phyloP scores from a whole-genome alignment of 495 filamentous ascomycete genomes.

The Aspergillus indologenus region DNA sequence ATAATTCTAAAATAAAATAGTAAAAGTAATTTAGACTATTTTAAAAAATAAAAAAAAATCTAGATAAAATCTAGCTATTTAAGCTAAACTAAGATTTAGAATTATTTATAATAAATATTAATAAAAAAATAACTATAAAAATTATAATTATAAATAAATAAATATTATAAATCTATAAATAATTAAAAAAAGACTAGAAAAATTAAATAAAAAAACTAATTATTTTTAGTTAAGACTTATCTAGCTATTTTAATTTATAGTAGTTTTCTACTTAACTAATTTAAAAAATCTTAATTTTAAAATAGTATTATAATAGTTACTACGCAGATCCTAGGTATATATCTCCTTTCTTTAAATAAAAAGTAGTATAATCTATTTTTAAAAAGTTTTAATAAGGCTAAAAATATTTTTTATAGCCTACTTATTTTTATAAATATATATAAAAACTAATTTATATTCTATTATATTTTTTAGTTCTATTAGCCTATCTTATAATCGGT shows the following conservation, averaged over 20 bases:
- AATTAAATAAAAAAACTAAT: not conserved
- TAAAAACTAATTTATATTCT: too few relatives aligned
- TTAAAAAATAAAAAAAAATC: not conserved
- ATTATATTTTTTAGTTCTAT: too few relatives aligned
- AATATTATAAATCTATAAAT: not conserved
- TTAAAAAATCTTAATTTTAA: not conserved
- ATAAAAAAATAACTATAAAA: not conserved
- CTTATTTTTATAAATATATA: too few relatives aligned
- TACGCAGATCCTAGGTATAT: not conserved
- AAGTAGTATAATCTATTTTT: not conserved
- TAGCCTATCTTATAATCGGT: too few relatives aligned
- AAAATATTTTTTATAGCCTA: too few relatives aligned
- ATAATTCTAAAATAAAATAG: not conserved
- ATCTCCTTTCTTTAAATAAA: not conserved
- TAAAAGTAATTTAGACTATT: not conserved
- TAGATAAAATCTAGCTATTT: not conserved
- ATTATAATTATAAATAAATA: not conserved
- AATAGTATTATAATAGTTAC: not conserved
- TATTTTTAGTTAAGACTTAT: not conserved
- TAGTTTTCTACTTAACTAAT: not conserved
- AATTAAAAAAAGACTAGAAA: not conserved
- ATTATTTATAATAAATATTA: not conserved
- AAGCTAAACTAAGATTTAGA: not conserved
- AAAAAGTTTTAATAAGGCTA: too few relatives aligned
- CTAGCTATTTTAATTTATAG: not conserved